phyloP scores from a whole-genome alignment of 2,329 filamentous ascomycete genomes.

The Talaromyces sp. region DNA sequence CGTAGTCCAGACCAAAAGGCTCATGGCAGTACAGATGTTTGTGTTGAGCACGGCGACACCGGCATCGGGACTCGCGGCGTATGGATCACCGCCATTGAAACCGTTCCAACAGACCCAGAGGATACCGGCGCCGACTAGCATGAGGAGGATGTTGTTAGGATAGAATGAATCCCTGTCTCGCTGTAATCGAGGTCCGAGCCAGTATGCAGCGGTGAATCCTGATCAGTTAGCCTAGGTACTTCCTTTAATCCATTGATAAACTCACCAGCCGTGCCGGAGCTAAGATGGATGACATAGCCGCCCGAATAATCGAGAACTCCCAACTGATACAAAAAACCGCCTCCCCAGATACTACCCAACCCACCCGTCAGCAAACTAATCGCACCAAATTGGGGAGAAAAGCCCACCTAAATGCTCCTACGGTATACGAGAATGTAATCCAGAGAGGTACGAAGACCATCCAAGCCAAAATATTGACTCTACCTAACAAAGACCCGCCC shows the following conservation, averaged over 20 bases:
- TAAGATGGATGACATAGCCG: conserved; percentile 54
- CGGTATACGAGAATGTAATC: conserved; percentile 47
- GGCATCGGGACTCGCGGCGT: conserved; percentile 48
- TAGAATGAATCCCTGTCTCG: conserved; percentile 44
- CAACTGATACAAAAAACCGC: conserved; percentile 45
- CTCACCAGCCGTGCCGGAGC: conserved; percentile 45
- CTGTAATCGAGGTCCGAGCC: conserved; percentile 42
- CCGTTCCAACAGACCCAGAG: conserved; percentile 55
- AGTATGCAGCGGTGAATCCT: conserved; percentile 14
- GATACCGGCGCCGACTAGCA: conserved; percentile 49
- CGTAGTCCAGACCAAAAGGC: conserved; percentile 46
- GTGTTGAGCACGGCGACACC: conserved; percentile 53
- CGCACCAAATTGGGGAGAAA: background rate
- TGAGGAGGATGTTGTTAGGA: conserved; percentile 48
- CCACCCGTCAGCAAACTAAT: background rate
- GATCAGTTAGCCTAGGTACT: conserved; percentile 33
- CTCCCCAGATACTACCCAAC: conserved; percentile 40
- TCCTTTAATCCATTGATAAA: conserved; percentile 34
- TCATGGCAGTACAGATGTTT: conserved; percentile 49
- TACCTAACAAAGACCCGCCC: conserved; percentile 46
- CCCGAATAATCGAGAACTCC: conserved; percentile 53
- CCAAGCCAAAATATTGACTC: conserved; percentile 53
- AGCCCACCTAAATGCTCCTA: conserved; percentile 35
- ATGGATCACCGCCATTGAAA: conserved; percentile 54
- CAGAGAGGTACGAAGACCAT: conserved; percentile 53